These are phyloP conservation scores for Acacia concinna DNA, from an alignment of 331 rosid genomes.

Conservation along the genomic window DNA sequence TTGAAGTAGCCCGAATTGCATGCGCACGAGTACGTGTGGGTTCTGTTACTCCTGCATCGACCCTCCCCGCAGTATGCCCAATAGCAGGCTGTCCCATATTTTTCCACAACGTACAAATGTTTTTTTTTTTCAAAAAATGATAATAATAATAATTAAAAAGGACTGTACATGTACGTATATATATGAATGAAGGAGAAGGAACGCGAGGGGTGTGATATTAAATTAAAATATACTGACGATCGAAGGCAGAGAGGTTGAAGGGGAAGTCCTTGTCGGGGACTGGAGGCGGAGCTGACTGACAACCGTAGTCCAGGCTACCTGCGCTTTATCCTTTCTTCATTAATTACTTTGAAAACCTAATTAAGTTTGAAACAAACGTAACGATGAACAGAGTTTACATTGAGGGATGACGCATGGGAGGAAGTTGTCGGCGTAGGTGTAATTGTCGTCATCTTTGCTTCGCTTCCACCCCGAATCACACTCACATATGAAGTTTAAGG, in stretches of 20 bases:
- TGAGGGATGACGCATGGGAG: constrained; percentile 91
- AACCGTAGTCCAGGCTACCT: constrained; percentile 66
- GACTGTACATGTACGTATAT: neutral
- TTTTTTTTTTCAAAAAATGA: too few species aligned
- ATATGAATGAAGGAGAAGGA: neutral
- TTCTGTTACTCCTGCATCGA: constrained; percentile 41
- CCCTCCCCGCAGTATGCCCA: constrained; percentile 92
- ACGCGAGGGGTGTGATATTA: neutral
- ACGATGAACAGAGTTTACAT: constrained; percentile 39
- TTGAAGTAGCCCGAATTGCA: constrained; percentile 52
- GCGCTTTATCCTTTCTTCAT: neutral
- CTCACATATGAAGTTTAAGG: constrained; percentile 57
- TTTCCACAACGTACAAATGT: too few species aligned
- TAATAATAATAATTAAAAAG: neutral
- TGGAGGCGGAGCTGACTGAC: constrained; percentile 79
- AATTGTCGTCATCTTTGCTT: constrained; percentile 37
- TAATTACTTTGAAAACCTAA: neutral
- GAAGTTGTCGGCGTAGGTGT: constrained; percentile 45
- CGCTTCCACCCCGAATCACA: constrained; percentile 71
- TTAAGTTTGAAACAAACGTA: neutral
- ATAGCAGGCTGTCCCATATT: constrained; percentile 61
- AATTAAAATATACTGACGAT: constrained; percentile 49
- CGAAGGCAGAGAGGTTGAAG: constrained; percentile 47
- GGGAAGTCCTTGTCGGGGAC: constrained; percentile 53
- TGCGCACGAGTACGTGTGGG: constrained; percentile 45